phyloP scores from a whole-genome alignment of 176 grass and related monocot genomes.

The Cenchrus purpureus region DNA sequence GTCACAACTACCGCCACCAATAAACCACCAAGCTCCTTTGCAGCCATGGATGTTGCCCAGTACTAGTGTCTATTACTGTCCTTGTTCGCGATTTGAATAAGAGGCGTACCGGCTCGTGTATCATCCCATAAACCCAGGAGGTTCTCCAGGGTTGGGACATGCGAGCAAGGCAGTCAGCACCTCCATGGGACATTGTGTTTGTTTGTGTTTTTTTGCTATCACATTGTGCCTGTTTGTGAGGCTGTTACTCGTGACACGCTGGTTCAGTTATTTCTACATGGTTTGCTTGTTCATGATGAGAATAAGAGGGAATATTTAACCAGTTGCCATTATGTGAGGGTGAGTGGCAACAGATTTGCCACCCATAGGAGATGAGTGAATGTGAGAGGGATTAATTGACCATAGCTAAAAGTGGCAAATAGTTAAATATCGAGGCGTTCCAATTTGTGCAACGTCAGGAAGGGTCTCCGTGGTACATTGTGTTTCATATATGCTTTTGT shows the following conservation, averaged over 20 bases:
- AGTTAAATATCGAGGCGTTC: no score
- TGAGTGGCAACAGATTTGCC: no score
- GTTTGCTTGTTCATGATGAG: neutral
- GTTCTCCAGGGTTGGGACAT: neutral
- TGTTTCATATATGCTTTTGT: no score
- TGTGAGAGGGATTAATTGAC: no score
- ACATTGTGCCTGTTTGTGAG: neutral
- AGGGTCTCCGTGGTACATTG: no score
- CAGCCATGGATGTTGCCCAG: neutral
- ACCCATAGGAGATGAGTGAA: no score
- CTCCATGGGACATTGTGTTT: constrained; percentile 15
- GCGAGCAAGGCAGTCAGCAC: neutral
- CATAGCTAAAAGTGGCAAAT: no score
- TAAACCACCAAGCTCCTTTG: neutral
- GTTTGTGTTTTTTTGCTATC: neutral
- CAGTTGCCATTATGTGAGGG: no score
- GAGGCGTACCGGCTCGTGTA: neutral
- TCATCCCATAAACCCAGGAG: neutral
- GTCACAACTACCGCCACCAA: neutral
- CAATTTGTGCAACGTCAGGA: no score
- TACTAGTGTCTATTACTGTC: neutral
- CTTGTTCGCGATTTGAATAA: constrained; percentile 38
- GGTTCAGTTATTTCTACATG: neutral
- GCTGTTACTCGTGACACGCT: neutral
- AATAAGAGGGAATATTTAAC: no score